phyloP scores from a whole-genome alignment of 2,329 filamentous ascomycete species.

The Botrytis fabae region DNA sequence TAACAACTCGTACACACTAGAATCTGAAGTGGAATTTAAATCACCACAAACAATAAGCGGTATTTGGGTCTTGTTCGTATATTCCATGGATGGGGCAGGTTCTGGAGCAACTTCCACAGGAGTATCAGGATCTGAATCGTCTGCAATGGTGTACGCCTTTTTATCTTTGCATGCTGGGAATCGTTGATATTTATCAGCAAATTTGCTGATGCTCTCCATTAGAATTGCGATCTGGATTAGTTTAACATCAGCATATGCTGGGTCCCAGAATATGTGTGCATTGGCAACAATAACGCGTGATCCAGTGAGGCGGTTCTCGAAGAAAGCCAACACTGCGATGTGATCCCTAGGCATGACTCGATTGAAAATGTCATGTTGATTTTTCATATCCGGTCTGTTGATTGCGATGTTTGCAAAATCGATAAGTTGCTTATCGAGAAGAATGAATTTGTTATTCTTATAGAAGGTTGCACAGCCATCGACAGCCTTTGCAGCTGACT shows the following conservation, averaged over 20 bases:
- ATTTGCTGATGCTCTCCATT: constrained; percentile 86
- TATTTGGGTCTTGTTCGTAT: constrained; percentile 81
- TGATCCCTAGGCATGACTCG: constrained; percentile 98
- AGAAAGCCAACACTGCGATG: constrained; percentile 86
- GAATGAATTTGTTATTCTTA: constrained; percentile 90
- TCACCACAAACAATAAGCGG: constrained; percentile 91
- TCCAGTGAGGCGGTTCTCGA: constrained; percentile 90
- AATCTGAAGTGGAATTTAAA: constrained; percentile 87
- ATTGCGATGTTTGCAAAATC: constrained; percentile 92
- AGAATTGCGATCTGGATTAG: constrained; percentile 93
- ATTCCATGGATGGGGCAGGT: constrained; percentile 81
- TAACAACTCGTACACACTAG: constrained; percentile 88
- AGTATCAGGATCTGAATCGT: constrained; percentile 48
- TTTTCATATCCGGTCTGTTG: constrained; percentile 94
- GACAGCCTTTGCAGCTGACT: constrained; percentile 83
- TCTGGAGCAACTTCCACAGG: constrained; percentile 58
- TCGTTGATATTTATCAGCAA: constrained; percentile 81
- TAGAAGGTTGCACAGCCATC: constrained; percentile 97
- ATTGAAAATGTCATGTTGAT: constrained; percentile 96
- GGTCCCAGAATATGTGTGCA: constrained; percentile 94
- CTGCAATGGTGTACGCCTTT: constrained; percentile 42
- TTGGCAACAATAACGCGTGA: constrained; percentile 90
- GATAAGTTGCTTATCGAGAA: constrained; percentile 91
- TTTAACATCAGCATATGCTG: constrained; percentile 88
- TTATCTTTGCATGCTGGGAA: constrained; percentile 83